Percentiles rank a stretch among this genome's conserved stretches.
Conservation (phyloP, 768 basidiomycete species). For the Kwoniella pini region DNA sequence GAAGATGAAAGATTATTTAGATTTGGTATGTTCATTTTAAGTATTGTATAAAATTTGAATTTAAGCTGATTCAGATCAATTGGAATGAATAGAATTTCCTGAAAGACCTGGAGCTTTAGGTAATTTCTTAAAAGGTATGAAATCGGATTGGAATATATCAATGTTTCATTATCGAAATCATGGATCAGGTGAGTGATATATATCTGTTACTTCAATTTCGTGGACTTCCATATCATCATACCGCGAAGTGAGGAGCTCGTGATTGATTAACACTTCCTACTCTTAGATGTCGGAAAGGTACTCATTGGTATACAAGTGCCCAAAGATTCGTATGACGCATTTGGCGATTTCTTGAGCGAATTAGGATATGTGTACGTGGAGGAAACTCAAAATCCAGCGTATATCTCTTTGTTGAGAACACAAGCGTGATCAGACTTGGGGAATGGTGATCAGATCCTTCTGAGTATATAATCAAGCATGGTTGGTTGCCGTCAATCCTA, state of each 20-base stretch:
- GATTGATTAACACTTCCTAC: background rate
- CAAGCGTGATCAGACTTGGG: slow-evolving; percentile 1
- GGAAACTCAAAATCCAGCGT: slow-evolving; percentile 86
- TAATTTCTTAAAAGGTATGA: slow-evolving; percentile 81
- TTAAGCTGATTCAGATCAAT: too few relatives aligned
- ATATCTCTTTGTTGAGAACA: slow-evolving; percentile 58
- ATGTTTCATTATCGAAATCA: slow-evolving; percentile 98
- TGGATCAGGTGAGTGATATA: slow-evolving; percentile 73
- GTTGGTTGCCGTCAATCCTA: background rate
- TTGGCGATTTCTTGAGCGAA: slow-evolving; percentile 71
- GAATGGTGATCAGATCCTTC: too few relatives aligned
- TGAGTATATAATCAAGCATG: too few relatives aligned
- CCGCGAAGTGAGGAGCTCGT: too few relatives aligned
- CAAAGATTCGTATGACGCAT: slow-evolving; percentile 64
- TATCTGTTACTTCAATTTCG: too few relatives aligned
- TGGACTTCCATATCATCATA: too few relatives aligned
- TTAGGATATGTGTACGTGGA: slow-evolving; percentile 88
- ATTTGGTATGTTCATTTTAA: slow-evolving; percentile 68
- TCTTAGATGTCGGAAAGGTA: slow-evolving; percentile 82
- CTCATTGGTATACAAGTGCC: slow-evolving; percentile 93
- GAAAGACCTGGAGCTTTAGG: slow-evolving; percentile 89
- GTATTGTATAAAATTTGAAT: too few relatives aligned
- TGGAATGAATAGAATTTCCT: slow-evolving; percentile 99
- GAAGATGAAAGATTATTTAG: slow-evolving; percentile 84
- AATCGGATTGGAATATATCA: slow-evolving; percentile 87